Evolutionary conservation across 192 early-diverging fungal species (phyloP), one percentile per base, ranked within the genome.

Genomic region (Backusella liffmaniae): DNA sequence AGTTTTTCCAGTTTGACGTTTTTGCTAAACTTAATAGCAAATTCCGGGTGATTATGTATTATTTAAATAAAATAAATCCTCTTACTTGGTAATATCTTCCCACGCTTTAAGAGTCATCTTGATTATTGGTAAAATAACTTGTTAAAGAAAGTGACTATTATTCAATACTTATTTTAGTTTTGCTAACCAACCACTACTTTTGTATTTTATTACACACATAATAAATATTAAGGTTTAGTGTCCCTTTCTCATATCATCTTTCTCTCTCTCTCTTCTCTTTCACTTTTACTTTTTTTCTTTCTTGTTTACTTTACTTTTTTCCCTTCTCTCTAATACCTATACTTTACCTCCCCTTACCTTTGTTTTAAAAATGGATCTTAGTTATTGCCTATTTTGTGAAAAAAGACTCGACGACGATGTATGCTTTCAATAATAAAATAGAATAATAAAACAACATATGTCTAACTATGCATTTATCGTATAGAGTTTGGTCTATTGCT

Each of bases 321-420:
- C n/a, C 46, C 46, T 51, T 51, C 6, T 23, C 56, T 5, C 26
- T 62, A 29, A 13, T 29, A 62, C 12, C 12, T 29, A 29, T 10
- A 23, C n/a, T 62, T 13, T 12, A 30, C 8, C 21, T 8, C 26
- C 9, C 13, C 26, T 62, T 62, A 4, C 56, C 3, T 62, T 62
- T 62, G 10, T 62, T 29, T 62, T 62, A 62, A 62, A 16, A 26
- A 71, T 71, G 70, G 70, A 71, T 4, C 15, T 71, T 6, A 71
- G 42, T 15, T 39, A 42, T 32, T 71, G 70, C 26, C 32, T 71
- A 29, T 71, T 46, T 32, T 71, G 70, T 71, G 70, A 71, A 49
- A 71, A 71, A 16, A 41, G 23, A 71, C 70, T 71, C 16, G 15
- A 4, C 1, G 44, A 71, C 5, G 70, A 71, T 49, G 70, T 71